A percentile compares a stretch with the other conserved stretches of the same genome.
phyloP scores from a whole-genome alignment of 805 yeast species.

The Kluyveromyces nonfermentans region DNA sequence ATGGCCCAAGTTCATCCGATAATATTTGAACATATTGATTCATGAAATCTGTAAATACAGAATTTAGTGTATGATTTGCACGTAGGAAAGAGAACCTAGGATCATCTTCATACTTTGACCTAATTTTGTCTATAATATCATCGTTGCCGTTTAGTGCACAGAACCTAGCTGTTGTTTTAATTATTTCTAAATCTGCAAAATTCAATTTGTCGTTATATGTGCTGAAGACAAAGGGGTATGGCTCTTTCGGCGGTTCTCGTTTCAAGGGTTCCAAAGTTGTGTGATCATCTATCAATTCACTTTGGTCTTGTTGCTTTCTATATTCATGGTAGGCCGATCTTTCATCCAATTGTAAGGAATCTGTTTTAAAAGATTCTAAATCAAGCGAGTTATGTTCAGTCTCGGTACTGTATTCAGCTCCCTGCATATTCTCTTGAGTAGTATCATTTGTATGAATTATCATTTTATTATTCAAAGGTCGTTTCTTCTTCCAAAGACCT shows the following conservation, averaged over 20 bases:
- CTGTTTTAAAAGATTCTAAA: no score
- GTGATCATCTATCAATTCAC: not conserved
- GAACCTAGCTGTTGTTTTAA: constrained; percentile 64
- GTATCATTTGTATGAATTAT: no score
- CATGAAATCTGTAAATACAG: constrained; percentile 39
- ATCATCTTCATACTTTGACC: constrained; percentile 27
- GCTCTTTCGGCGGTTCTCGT: constrained; percentile 16
- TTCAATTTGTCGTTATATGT: constrained; percentile 36
- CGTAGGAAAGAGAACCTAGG: constrained; percentile 63
- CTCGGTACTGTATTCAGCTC: not conserved
- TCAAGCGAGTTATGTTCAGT: not conserved
- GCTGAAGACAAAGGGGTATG: constrained; percentile 17
- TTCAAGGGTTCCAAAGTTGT: not conserved
- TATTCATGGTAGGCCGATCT: no score
- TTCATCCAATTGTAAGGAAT: not conserved
- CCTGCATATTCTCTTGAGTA: not conserved
- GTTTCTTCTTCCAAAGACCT: not conserved
- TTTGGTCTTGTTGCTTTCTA: no score
- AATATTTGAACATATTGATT: constrained; percentile 43
- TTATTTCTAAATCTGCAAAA: constrained; percentile 52
- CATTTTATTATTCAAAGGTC: not conserved
- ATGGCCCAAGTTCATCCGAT: constrained; percentile 10
- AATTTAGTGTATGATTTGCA: constrained; percentile 49
- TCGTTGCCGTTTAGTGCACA: constrained; percentile 50
- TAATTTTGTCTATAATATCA: constrained; percentile 35